These are phyloP conservation scores for Eutrema japonicum DNA, from an alignment of 345 rosid genomes.

Conservation along the genomic window DNA sequence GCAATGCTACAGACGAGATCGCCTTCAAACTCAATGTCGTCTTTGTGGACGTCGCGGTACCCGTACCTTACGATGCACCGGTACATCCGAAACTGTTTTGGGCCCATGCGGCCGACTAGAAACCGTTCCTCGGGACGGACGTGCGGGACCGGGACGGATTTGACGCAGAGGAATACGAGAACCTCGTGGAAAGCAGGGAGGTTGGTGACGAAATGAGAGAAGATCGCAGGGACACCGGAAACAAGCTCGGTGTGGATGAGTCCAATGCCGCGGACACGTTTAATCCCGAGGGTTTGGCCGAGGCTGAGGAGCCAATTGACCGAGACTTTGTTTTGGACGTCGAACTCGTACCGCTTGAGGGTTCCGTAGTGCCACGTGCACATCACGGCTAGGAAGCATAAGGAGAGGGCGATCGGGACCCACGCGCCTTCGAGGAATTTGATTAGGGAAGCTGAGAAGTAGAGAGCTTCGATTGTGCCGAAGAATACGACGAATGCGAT, in stretches of 20 bases:
- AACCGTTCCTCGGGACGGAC: conserved; percentile 88
- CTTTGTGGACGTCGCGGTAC: conserved; percentile 87
- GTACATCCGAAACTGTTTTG: conserved; percentile 74
- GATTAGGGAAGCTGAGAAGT: conserved; percentile 90
- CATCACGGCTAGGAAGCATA: conserved; percentile 77
- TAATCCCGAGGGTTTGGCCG: conserved; percentile 83
- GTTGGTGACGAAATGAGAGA: conserved; percentile 97
- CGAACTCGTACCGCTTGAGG: conserved; percentile 78
- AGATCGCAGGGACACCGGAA: conserved; percentile 91
- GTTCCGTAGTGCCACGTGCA: conserved; percentile 94
- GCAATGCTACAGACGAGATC: conserved; percentile 91
- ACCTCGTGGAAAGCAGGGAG: conserved; percentile 98
- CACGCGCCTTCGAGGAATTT: conserved; percentile 98
- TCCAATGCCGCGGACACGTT: conserved; percentile 90
- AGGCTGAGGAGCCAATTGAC: conserved; percentile 85
- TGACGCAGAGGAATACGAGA: conserved; percentile 87
- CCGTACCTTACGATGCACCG: conserved; percentile 95
- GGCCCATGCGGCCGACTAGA: conserved; percentile 79
- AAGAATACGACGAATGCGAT: conserved; percentile 72
- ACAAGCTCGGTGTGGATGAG: conserved; percentile 91
- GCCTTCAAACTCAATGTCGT: conserved; percentile 85
- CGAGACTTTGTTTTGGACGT: conserved; percentile 92
- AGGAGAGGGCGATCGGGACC: conserved; percentile 92
- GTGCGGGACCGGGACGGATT: conserved; percentile 95
- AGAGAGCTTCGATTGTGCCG: conserved; percentile 87